Base-by-base conservation (phyloP, 345 rosid genomes). In the Mangifera indica region DNA sequence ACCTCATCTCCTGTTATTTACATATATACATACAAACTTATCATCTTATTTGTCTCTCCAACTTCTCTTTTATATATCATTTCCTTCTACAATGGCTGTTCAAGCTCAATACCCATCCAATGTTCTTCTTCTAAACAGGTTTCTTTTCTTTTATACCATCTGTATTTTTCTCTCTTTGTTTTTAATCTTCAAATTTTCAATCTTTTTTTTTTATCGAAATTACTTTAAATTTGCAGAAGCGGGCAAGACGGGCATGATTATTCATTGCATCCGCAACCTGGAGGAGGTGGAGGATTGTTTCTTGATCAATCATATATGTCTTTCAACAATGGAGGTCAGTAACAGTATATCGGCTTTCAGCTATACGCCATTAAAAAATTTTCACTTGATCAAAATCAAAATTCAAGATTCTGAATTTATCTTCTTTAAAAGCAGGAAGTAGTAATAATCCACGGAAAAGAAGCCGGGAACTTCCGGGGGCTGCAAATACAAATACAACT, bases 91-190 rank as follows among this genome's bases (percentile, higher is more conserved):
- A 81, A 92, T 92, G 97, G 97, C 97, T 54, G 89, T 92, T 74
- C 96, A 92, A 81, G 89, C 96, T 86, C 96, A 87, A 72, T 91
- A 92, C 78, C 96, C 92, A 67, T 88, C 93, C 1, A 92, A 91
- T 72, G 66, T 85, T 73, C 90, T 92, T 67, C 85, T 92, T 71
- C 82, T 92, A 67, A 87, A 90, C 86, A 90, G 88, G 93, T 89
- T 60, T 59, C 40, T 20, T 59, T 67, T 7, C 26, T 4, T 20
- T 51, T 44, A 40, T 46, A 12, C 7, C 69, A 18, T 68, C 17
- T 54, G 0, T 29, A 6, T 29, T 3, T 48, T 1, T 22, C 7
- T 48, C 37, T 37, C 53, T 20, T 57, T 32, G 74, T 18, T 46
- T 51, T 60, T 54, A 46, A 1, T 13, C 40, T 37, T 42, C 12